Evolutionary conservation across 1,284 basidiomycete genomes (phyloP).

Genomic region (Pseudozyma flocculosa): DNA sequence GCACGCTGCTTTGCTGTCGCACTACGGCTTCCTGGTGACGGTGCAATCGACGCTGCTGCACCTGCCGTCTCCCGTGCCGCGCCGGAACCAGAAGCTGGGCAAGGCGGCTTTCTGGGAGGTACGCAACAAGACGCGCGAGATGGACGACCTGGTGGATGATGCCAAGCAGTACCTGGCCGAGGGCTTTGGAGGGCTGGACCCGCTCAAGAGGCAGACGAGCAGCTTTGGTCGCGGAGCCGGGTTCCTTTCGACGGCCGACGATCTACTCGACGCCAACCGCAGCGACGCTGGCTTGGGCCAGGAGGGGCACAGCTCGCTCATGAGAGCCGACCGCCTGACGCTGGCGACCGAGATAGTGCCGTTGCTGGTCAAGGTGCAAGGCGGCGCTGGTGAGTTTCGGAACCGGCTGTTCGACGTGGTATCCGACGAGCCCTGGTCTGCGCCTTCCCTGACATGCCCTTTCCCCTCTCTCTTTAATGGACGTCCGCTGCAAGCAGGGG

Average conservation of each 20-base stretch:
- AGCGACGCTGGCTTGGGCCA: constrained; percentile 17
- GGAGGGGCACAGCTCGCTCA: constrained; percentile 1
- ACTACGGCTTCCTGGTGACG: constrained; percentile 79
- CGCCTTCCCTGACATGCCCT: neutral
- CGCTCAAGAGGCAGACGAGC: neutral
- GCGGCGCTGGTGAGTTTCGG: neutral
- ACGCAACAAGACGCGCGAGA: constrained; percentile 55
- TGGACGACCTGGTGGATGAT: constrained; percentile 54
- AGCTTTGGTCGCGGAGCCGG: neutral
- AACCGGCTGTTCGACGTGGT: too few species aligned
- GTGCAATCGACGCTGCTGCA: constrained; percentile 76
- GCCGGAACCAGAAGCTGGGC: constrained; percentile 70
- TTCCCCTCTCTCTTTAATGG: too few species aligned
- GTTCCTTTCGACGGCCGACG: neutral
- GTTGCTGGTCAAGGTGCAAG: constrained; percentile 21
- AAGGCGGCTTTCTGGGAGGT: constrained; percentile 63
- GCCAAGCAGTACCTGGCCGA: constrained; percentile 14
- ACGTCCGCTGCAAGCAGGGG: too few species aligned
- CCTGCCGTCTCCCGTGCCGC: constrained; percentile 79
- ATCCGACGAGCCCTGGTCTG: too few species aligned
- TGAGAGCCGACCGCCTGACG: constrained; percentile 9
- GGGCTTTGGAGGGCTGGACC: constrained; percentile 3
- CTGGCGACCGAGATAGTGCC: constrained; percentile 29
- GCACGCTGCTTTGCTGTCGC: constrained; percentile 66
- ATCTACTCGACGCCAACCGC: constrained; percentile 1